Evolutionary conservation across 1,284 basidiomycete species (phyloP), one percentile per base, ranked within the genome.

Genomic region (Trichosporon ovoides): DNA sequence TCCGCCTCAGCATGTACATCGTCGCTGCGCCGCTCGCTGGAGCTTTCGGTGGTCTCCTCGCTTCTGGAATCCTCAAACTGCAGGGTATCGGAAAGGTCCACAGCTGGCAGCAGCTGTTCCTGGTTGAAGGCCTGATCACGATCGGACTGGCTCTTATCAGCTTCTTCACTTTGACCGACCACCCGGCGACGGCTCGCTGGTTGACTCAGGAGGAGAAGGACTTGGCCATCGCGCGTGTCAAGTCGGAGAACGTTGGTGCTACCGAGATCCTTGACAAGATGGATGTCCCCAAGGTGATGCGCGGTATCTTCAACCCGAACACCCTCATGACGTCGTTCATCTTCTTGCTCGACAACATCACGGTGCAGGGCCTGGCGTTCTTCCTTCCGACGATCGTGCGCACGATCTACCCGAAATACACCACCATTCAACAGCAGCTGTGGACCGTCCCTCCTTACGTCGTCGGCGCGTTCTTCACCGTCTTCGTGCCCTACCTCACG

Each of bases 71-170:
- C 52, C 68, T 64, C 24, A 66, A 70, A 20, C 58, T 68, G 19
- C 62, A 69, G 50, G 64, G 65, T 24, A 53, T 56, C 2, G 60
- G 63, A 24, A 67, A 66, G 14, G 64, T 57, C 38, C 52, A 58
- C 13, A 66, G 66, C 6, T 73, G 71, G 71, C 59, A 64, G 9
- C 68, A 56, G 57, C 68, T 71, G 54, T 71, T 58, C 60, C 24
- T 57, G 11, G 22, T 60, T 13, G 58, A 59, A 28, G 58, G 58
- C 18, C 46, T 38, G 12, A 18, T 36, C 33, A 59, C 58, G 7
- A 24, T 58, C 31, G 50, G 10, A 3, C 50, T 59, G 6, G 53
- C 22, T 11, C 20, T 55, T 3, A 19, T 54, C 24, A 48, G 52
- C 28, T 48, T 38, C 16, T 60, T 60, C 55, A 22, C 54, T 34